Percentiles rank a stretch among this genome's conserved stretches.
These are phyloP conservation scores for Arabidopsis lyrata DNA, from an alignment of 441 rosid species.

Conservation along the genomic window DNA sequence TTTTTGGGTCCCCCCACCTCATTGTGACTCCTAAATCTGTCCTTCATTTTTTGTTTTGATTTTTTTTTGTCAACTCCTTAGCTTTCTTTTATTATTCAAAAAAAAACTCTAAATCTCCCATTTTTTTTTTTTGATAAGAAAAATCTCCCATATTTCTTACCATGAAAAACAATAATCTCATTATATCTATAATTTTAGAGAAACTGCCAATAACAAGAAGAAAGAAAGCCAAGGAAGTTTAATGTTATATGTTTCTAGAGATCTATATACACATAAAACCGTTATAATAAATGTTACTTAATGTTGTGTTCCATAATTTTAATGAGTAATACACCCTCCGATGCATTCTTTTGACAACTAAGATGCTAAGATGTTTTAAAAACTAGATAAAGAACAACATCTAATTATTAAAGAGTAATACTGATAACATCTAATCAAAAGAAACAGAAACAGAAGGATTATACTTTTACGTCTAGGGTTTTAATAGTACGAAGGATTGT, in stretches of 20 bases:
- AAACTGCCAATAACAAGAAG: slow-evolving; percentile 3
- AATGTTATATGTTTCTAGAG: background rate
- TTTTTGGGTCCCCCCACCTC: slow-evolving; percentile 26
- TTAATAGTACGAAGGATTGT: too few relatives aligned
- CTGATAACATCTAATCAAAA: too few relatives aligned
- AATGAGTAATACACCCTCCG: background rate
- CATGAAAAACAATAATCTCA: background rate
- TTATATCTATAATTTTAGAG: background rate
- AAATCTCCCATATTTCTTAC: background rate
- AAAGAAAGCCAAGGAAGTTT: background rate
- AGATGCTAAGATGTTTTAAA: too few relatives aligned
- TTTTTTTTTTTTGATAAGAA: too few relatives aligned
- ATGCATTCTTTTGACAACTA: too few relatives aligned
- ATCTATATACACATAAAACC: background rate
- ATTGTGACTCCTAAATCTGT: slow-evolving; percentile 9
- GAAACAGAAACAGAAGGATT: too few relatives aligned
- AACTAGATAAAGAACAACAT: too few relatives aligned
- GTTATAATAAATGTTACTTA: background rate
- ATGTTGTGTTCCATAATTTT: background rate
- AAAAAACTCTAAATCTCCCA: too few relatives aligned
- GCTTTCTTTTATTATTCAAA: too few relatives aligned
- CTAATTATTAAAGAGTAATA: too few relatives aligned
- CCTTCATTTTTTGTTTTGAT: background rate
- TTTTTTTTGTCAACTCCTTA: slow-evolving; percentile 32
- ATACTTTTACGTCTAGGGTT: too few relatives aligned